Base-by-base conservation (phyloP, 2,329 filamentous ascomycete genomes). In the Claviceps capensis region DNA sequence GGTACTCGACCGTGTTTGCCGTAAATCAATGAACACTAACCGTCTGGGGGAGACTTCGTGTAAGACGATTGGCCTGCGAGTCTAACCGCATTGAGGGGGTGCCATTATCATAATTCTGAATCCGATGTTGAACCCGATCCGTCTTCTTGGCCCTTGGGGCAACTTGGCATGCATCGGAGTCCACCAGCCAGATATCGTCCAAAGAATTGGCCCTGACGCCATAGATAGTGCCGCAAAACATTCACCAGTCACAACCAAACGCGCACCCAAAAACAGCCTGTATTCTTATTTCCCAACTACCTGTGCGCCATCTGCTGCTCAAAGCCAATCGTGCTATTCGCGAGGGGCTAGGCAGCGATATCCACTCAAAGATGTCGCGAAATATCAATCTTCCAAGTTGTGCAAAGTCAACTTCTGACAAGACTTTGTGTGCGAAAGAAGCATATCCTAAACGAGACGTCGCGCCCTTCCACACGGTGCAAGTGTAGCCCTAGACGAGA, bases 261-360 rank as follows among this genome's bases (percentile, higher is more conserved):
- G 38, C 52, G 47, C 7, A 43, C 50, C 44, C 47, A 13, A 43
- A 46, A 47, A 50, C 40, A 50, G 44, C 50, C 53, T 40, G 42
- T 40, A 42, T 44, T 52, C 46, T 49, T 48, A 54, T 48, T 52
- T 48, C 30, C 42, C 49, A 47, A 47, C 50, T 49, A 47, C 53
- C 53, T 52, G 47, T 22, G 41, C 38, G 50, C 47, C 48, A 38
- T 26, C 40, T 42, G 30, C 19, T 45, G 43, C 26, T 19, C 23
- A 30, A 8, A 48, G 11, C 38, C 17, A 42, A 11, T 34, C 14
- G 2, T 37, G 5, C 44, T 34, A 30, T 4, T 14, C 26, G 2
- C 23, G 16, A 38, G 44, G 23, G n/a, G 17, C 23, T n/a, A 38
- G 44, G 23, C 23, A 26, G 22, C 44, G 22, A n/a, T 16, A 16